Evolutionary conservation across 352 stramenopile species (phyloP), one percentile per base, ranked within the genome.

Genomic region (Phytophthora tubulina): DNA sequence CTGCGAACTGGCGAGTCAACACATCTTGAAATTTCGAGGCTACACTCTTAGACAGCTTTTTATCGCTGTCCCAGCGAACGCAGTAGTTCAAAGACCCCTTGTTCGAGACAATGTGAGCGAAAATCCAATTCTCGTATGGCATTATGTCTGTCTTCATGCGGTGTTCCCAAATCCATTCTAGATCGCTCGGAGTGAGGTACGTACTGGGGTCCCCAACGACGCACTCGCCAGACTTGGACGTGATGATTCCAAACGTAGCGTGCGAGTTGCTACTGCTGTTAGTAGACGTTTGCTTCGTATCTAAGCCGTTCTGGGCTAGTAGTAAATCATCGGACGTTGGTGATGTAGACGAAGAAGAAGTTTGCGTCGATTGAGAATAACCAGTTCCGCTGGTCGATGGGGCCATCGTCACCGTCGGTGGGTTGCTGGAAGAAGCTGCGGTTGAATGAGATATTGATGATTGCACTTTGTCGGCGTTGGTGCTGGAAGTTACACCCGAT

Each of bases 21-120:
- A 86, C 79, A 15, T 51, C 41, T 45, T 80, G 33, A 45, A 86
- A 72, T 66, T 83, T 83, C 56, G 75, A 59, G 0, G 78, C 78
- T 2, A 73, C 63, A 7, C 55, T 42, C 55, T 80, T 80, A 31
- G 67, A 57, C 2, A 86, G 61, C 51, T 69, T 78, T 27, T 77
- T 63, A 4, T 59, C 76, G 51, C 65, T 81, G 59, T 85, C 75
- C 68, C 78, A 85, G 14, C 75, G 78, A 3, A 85, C 30, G 60
- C 78, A 85, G 65, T 85, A 82, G 69, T 69, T 79, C 17, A 85
- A 39, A 6, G 72, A 52, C 2, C 69, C 69, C 6, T 72, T 76
- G 55, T 76, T 76, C 30, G 35, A 46, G 32, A 70, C 63, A 55
- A 85, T 55, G 55, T 85, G 75, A 63, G 83, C 72, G 17, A 75